A percentile compares a stretch with the other conserved stretches of the same genome.
Evolutionary conservation across 1,284 basidiomycete genomes (phyloP).

Genomic region (Mycena citricolor): DNA sequence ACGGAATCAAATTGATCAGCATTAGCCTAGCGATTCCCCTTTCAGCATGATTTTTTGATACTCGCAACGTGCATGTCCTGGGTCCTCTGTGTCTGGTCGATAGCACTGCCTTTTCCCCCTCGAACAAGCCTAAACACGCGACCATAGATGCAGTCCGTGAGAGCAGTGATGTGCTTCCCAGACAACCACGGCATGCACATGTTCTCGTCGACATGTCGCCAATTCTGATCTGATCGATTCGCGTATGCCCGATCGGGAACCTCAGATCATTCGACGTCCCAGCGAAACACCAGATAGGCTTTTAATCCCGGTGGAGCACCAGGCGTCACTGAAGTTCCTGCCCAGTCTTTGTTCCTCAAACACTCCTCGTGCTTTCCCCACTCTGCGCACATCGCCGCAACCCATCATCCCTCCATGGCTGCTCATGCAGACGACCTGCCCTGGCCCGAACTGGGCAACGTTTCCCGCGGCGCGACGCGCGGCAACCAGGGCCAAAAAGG

Average conservation of each 20-base stretch:
- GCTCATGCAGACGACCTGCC: slow-evolving; percentile 75
- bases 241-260: slow-evolving; percentile 19
- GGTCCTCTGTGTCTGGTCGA: too few species aligned
- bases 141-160: too few species aligned
- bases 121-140: too few species aligned
- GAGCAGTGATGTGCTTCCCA: too few species aligned
- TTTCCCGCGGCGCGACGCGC: slow-evolving; percentile 77
- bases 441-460: slow-evolving; percentile 81
- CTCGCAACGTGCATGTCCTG: too few species aligned
- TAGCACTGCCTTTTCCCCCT: too few species aligned
- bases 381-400: slow-evolving; percentile 27
- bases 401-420: slow-evolving; percentile 44
- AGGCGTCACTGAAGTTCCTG: slow-evolving; percentile 30
- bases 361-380: slow-evolving; percentile 18
- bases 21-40: slow-evolving; percentile 9
- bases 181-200: slow-evolving; percentile 11
- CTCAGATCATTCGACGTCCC: too few species aligned
- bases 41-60: too few species aligned
- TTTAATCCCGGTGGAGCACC: slow-evolving; percentile 33
- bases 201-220: slow-evolving; percentile 12
- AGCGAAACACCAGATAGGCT: too few species aligned
- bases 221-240: slow-evolving; percentile 16
- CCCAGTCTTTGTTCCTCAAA: slow-evolving; percentile 29
- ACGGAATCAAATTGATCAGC: too few species aligned
- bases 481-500: slow-evolving; percentile 83